Evolutionary conservation across 2,329 filamentous ascomycete genomes (phyloP).

Genomic region (Clonostachys chloroleuca): DNA sequence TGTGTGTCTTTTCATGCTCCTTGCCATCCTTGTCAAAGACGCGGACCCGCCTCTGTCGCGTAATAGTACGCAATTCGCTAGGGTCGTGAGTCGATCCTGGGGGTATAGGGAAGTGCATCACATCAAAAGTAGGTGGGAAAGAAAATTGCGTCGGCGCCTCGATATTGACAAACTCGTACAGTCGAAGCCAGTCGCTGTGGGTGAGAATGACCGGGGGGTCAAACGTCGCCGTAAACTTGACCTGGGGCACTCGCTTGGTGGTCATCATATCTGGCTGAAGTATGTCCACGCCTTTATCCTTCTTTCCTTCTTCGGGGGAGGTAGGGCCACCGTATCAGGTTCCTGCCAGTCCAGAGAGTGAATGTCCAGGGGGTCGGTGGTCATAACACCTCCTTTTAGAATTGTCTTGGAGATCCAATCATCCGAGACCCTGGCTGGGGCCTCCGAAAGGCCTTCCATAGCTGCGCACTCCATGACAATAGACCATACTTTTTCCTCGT

Average conservation of each 20-base stretch:
- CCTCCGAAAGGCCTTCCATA: slow-evolving; percentile 37
- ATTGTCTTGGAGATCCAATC: slow-evolving; percentile 68
- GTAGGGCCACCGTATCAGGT: slow-evolving; percentile 60
- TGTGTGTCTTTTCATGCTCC: slow-evolving; percentile 30
- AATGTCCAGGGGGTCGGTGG: slow-evolving; percentile 30
- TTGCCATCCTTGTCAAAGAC: slow-evolving; percentile 26
- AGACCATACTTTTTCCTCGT: slow-evolving; percentile 54
- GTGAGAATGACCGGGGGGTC: slow-evolving; percentile 72
- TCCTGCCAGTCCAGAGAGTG: slow-evolving; percentile 66
- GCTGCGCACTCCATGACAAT: slow-evolving; percentile 63
- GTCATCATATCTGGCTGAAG: slow-evolving; percentile 37
- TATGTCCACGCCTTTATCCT: slow-evolving; percentile 43
- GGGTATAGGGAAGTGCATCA: slow-evolving; percentile 49
- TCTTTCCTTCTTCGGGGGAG: slow-evolving; percentile 37
- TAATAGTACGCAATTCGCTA: slow-evolving; percentile 53
- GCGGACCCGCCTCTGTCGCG: slow-evolving; percentile 39
- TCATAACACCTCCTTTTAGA: slow-evolving; percentile 47
- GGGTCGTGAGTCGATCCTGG: slow-evolving; percentile 45
- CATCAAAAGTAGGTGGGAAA: slow-evolving; percentile 48
- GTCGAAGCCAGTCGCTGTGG: slow-evolving; percentile 54
- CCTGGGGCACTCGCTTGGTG: slow-evolving; percentile 57
- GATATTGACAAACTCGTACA: slow-evolving; percentile 53
- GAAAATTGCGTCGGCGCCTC: slow-evolving; percentile 29
- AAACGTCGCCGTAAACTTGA: slow-evolving; percentile 71
- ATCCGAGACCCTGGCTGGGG: slow-evolving; percentile 66